These are phyloP conservation scores for Handroanthus guayacan DNA, from an alignment of 257 asterid genomes.

Conservation along the genomic window DNA sequence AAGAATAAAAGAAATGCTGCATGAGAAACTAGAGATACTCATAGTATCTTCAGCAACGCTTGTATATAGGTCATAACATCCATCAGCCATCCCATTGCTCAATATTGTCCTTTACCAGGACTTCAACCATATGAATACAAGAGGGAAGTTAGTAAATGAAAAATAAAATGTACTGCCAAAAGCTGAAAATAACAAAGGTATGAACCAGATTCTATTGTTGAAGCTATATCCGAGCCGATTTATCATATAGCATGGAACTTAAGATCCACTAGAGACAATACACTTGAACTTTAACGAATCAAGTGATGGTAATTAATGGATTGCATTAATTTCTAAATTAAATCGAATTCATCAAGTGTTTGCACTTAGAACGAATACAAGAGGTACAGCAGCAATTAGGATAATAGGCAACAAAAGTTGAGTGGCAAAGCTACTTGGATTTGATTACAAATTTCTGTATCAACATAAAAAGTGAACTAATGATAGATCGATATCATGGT, in stretches of 20 bases:
- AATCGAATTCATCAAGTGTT: neutral
- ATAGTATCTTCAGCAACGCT: neutral
- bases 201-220: neutral
- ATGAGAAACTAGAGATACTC: neutral
- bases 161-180: neutral
- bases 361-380: neutral
- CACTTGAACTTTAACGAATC: neutral
- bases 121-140: neutral
- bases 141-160: neutral
- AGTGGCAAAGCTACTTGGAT: neutral
- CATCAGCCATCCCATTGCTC: neutral
- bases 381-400: neutral
- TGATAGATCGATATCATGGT: neutral
- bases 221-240: neutral
- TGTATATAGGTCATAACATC: neutral
- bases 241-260: neutral
- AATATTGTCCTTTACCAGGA: neutral
- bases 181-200: neutral
- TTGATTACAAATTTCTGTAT: neutral
- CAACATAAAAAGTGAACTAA: neutral
- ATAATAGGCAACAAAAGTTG: neutral
- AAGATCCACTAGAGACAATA: neutral
- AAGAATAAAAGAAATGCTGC: neutral
- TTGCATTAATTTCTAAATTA: neutral
- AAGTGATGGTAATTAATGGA: neutral